Base-by-base conservation (phyloP, 2,329 filamentous ascomycete genomes). In the Cylindrodendrum hubeiense region DNA sequence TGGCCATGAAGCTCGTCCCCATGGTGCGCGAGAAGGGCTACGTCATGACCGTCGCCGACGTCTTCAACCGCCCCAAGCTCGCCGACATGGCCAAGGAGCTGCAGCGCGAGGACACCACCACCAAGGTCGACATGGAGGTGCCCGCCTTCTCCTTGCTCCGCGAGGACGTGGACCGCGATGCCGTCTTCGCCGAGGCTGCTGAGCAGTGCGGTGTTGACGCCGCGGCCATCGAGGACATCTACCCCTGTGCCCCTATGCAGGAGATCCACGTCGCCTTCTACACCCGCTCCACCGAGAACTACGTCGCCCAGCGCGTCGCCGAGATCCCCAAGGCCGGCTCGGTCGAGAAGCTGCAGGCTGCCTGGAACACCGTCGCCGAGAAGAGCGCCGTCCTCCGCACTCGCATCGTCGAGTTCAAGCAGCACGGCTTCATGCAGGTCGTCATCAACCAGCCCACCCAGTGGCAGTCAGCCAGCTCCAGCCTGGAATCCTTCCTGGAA, bases 211-310 rank as follows among this genome's bases (percentile, higher is more conserved):
- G 67, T 3, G 65, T 67, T 0, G 79, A 75, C 63, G 54, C 71
- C 4, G 53, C 68, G 0, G 60, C 70, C 7, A 76, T 86, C 6
- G 81, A 86, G 61, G 85, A 88, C 53, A 76, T 86, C 0, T 88
- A 86, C 53, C 85, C 86, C 2, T 86, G 85, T 70, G 84, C 85
- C 0, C 81, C 85, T 0, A 77, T 86, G 17, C 86, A 88, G 62
- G 85, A 86, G 70, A 84, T 82, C 4, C 79, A 88, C 4, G 82
- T 88, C 75, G 83, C 84, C 0, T 74, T 87, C 17, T 84, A 86
- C 12, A 79, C 80, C 43, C 83, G 84, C 68, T 78, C 82, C 7
- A 78, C 78, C 13, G 85, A 85, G 28, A 82, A 82, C 0, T 88
- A 87, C 44, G 80, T 87, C 0, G 83, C 84, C 1, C 84, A 84